A percentile compares a stretch with the other conserved stretches of the same genome.
phyloP scores from a whole-genome alignment of 495 filamentous ascomycete species.

The Penicillium ucsense region DNA sequence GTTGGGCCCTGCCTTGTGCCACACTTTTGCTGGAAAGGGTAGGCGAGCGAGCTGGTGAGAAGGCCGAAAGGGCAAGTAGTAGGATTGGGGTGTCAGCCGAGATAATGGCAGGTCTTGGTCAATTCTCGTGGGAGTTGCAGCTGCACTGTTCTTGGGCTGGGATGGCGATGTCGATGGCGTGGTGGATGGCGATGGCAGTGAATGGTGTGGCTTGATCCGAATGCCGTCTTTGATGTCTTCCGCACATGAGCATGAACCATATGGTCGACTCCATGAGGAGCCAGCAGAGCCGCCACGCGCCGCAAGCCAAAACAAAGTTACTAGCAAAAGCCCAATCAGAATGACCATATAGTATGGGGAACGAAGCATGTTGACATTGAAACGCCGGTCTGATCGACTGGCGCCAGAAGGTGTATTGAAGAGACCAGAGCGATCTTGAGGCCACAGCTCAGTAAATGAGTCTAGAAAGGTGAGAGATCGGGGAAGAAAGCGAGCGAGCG shows the following conservation, averaged over 20 bases:
- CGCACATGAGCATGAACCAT: neutral
- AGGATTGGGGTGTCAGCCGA: neutral
- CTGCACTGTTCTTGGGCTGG: neutral
- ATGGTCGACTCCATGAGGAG: neutral
- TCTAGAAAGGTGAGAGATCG: too few species aligned
- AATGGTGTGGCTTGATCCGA: neutral
- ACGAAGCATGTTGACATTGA: neutral
- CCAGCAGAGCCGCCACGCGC: neutral
- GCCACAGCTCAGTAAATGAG: too few species aligned
- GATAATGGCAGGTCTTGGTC: too few species aligned
- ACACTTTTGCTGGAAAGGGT: constrained; percentile 17
- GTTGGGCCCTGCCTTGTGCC: constrained; percentile 22
- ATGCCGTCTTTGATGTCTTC: neutral
- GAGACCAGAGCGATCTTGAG: too few species aligned
- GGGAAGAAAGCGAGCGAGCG: too few species aligned
- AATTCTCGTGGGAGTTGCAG: neutral
- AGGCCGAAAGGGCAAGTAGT: neutral
- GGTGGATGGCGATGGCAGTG: neutral
- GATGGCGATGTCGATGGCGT: neutral
- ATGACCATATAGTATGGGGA: neutral
- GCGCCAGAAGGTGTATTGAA: too few species aligned
- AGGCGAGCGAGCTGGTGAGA: neutral
- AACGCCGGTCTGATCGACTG: too few species aligned
- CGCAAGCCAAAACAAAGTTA: constrained; percentile 1
- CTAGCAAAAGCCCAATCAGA: neutral